Conservation (phyloP, 2,329 filamentous ascomycete species). For the Biscogniauxia sp. region DNA sequence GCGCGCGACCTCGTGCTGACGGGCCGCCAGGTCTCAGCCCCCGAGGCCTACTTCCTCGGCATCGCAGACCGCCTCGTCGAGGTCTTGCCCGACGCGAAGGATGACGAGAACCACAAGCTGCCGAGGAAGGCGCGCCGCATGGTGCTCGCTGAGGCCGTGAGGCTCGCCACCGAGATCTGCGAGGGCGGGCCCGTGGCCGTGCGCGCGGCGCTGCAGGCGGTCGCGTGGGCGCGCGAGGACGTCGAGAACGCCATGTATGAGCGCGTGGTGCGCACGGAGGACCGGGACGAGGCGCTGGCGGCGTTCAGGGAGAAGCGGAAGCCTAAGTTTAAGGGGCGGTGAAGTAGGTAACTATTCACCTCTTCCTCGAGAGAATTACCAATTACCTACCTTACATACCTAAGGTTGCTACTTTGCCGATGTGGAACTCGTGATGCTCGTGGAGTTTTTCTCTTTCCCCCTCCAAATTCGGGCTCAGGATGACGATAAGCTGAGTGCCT, state of each 20-base stretch:
- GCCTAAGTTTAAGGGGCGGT: constrained; percentile 56
- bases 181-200: constrained; percentile 85
- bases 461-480: too few species aligned
- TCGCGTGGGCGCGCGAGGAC: constrained; percentile 68
- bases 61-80: constrained; percentile 89
- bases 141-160: constrained; percentile 73
- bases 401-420: too few species aligned
- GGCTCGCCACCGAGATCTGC: constrained; percentile 80
- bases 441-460: too few species aligned
- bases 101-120: constrained; percentile 42
- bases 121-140: constrained; percentile 60
- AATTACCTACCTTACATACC: too few species aligned
- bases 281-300: constrained; percentile 81
- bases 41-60: constrained; percentile 89
- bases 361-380: too few species aligned
- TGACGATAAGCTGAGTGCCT: too few species aligned
- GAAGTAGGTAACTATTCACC: not conserved
- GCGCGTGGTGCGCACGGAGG: constrained; percentile 76
- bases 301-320: constrained; percentile 72
- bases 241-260: constrained; percentile 88
- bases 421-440: too few species aligned
- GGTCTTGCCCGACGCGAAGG: constrained; percentile 53
- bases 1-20: constrained; percentile 92
- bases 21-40: constrained; percentile 75
- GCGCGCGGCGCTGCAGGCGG: constrained; percentile 74